Base-by-base conservation (phyloP, 768 basidiomycete species). In the Mycena maculata region DNA sequence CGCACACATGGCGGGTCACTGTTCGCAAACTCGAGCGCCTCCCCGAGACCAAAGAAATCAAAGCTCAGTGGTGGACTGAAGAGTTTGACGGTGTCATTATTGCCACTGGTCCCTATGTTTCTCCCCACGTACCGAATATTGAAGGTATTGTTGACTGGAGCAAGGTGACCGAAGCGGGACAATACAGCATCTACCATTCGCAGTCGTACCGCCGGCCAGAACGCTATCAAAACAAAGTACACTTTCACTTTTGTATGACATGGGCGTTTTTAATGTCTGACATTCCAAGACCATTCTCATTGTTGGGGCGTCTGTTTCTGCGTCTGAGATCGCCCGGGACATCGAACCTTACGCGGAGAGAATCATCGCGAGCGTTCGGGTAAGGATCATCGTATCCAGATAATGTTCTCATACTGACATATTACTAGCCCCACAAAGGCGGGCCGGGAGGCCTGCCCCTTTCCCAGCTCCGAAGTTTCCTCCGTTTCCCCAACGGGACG, bases 81-180 rank as follows among this genome's bases (percentile, higher is more conserved):
- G 75, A 76, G 20, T 78, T 80, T 60, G 78, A 79, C 59, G 78
- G 77, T 8, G 71, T 80, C 13, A 72, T 79, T 7, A 71, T 77
- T 27, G 78, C 76, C 23, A 72, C 75, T 0, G 80, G 79, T 18
- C 75, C 75, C 28, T 79, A 79, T 69, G 75, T 71, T 22, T 73
- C 77, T 10, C 74, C 79, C 9, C 74, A 76, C 48, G 75, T 80
- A 2, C 79, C 80, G 4, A 48, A 71, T 7, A 73, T 81, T n/a
- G 54, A 69, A 10, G 80, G 80, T 4, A 60, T 75, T 13, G 47
- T 70, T 20, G 71, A 68, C 31, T 80, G 79, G 79, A 74, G 74
- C 30, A 60, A 72, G 38, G 61, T 63, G 7, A 71, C 65, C 45
- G 49, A 72, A 22, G 76, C 36, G 47, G 67, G 53, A 13, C 41